phyloP scores from a whole-genome alignment of 768 basidiomycete genomes.

The Kondoa malvinella region DNA sequence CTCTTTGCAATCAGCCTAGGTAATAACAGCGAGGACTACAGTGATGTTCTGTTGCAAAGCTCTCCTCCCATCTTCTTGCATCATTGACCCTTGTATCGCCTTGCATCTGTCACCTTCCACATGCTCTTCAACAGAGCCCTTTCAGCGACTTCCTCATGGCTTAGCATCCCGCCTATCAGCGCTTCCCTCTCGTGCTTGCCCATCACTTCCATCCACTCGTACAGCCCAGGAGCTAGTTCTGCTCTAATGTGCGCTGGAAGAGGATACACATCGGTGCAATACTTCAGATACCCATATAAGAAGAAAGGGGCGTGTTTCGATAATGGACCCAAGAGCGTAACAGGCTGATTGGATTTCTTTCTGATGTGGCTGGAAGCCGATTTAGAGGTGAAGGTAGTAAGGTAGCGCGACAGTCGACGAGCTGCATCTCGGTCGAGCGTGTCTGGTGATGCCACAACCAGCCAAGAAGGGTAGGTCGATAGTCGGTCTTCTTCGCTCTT shows the following conservation, averaged over 20 bases:
- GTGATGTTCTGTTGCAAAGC: too few relatives aligned
- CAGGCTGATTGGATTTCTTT: conserved; percentile 1
- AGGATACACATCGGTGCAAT: conserved; percentile 21
- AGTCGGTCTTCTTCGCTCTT: conserved; percentile 5
- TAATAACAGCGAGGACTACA: background rate
- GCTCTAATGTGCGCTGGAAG: conserved; percentile 19
- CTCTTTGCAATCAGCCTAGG: too few relatives aligned
- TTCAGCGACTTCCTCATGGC: conserved; percentile 24
- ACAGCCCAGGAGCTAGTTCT: conserved; percentile 22
- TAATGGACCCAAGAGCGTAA: conserved; percentile 21
- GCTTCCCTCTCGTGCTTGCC: conserved; percentile 27
- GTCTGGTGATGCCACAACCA: background rate
- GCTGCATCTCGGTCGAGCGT: conserved; percentile 9
- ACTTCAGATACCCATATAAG: conserved; percentile 23
- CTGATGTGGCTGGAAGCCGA: conserved; percentile 14
- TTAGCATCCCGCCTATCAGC: conserved; percentile 25
- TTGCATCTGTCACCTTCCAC: conserved; percentile 24
- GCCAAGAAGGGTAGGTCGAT: background rate
- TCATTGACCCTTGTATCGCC: conserved; percentile 25
- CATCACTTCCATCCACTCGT: conserved; percentile 24
- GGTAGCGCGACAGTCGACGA: conserved; percentile 14
- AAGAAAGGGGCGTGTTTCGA: conserved; percentile 28
- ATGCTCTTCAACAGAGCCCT: conserved; percentile 19
- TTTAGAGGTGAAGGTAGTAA: conserved; percentile 19
- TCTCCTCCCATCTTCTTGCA: too few relatives aligned